These are phyloP conservation scores for Mycena maculata DNA, from an alignment of 768 basidiomycete species.

Conservation along the genomic window DNA sequence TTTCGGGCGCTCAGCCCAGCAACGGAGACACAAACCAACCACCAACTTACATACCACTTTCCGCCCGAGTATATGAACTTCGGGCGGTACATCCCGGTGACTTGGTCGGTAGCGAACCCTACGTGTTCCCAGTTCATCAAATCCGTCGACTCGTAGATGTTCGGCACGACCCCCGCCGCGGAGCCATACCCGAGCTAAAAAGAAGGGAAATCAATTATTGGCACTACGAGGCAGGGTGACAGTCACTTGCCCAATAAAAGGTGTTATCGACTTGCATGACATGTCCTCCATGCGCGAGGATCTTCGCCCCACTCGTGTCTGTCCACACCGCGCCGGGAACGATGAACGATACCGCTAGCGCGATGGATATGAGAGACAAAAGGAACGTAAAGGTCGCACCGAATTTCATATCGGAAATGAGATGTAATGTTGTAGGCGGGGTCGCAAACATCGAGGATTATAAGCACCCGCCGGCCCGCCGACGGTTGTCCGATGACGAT, in stretches of 20 bases:
- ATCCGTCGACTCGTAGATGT: conserved; percentile 27
- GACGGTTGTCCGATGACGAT: not conserved
- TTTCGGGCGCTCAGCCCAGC: not conserved
- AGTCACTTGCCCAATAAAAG: conserved; percentile 20
- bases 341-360: conserved; percentile 27
- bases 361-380: conserved; percentile 13
- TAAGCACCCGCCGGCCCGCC: conserved; percentile 17
- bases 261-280: conserved; percentile 23
- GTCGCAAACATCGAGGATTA: not conserved
- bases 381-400: conserved; percentile 10
- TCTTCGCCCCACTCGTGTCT: conserved; percentile 27
- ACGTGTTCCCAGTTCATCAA: conserved; percentile 26
- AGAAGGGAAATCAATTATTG: not conserved
- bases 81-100: conserved; percentile 23
- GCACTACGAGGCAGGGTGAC: too few relatives aligned
- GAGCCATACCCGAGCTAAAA: conserved; percentile 16
- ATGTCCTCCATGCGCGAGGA: conserved; percentile 24
- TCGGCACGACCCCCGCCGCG: conserved; percentile 15
- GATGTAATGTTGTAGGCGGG: not conserved
- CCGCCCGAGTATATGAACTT: conserved; percentile 34
- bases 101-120: conserved; percentile 12
- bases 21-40: not conserved
- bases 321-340: conserved; percentile 28
- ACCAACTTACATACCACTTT: conserved; percentile 34
- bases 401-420: conserved; percentile 19